Conservation (phyloP, 495 filamentous ascomycete genomes). For the Achaetomiella virescens region DNA sequence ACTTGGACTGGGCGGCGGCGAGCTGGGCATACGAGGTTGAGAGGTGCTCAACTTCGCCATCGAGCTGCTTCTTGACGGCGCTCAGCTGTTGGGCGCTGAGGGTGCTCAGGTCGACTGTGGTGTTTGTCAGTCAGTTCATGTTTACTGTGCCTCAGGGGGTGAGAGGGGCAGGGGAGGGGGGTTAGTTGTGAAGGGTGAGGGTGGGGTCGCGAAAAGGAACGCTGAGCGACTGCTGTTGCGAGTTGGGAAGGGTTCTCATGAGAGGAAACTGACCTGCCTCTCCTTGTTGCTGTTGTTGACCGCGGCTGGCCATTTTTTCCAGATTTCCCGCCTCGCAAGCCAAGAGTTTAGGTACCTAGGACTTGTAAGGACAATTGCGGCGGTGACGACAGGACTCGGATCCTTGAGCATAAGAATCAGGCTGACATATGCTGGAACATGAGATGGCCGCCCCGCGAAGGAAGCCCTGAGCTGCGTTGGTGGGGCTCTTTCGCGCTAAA, state of each 20-base stretch:
- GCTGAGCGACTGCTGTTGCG: too few species aligned
- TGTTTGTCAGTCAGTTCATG: constrained; percentile 2
- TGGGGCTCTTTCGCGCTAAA: background rate
- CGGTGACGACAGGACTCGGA: background rate
- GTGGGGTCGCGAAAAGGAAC: too few species aligned
- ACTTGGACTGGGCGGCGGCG: constrained; percentile 81
- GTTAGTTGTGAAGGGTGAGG: background rate
- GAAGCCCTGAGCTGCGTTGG: background rate
- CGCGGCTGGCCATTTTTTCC: constrained; percentile 15
- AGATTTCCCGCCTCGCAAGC: background rate
- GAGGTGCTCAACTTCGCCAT: constrained; percentile 90
- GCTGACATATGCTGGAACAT: background rate
- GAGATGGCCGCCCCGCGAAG: constrained; percentile 4
- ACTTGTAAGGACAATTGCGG: background rate
- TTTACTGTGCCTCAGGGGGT: background rate
- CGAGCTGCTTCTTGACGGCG: constrained; percentile 86
- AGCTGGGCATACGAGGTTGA: constrained; percentile 83
- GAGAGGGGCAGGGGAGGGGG: too few species aligned
- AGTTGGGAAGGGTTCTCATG: too few species aligned
- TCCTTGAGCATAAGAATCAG: background rate
- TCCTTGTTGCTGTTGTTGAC: constrained; percentile 15
- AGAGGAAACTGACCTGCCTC: constrained; percentile 15
- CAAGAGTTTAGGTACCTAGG: background rate
- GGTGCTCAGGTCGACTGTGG: constrained; percentile 41
- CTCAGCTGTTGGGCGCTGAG: constrained; percentile 47